Conservation (phyloP, 1,139 yeast genomes). For the Lodderomyces elongisporus region DNA sequence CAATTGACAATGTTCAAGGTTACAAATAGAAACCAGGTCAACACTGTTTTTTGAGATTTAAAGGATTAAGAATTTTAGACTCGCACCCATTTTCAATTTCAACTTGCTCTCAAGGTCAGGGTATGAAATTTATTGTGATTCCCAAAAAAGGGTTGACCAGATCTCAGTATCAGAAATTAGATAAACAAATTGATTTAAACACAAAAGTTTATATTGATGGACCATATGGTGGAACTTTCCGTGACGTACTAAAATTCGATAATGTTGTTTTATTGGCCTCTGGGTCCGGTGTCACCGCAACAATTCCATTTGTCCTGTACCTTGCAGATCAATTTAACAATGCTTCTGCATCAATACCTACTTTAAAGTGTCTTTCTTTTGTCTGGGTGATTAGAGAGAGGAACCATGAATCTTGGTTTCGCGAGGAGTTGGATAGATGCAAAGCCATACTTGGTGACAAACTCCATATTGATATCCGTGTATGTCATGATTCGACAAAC, state of each 20-base stretch:
- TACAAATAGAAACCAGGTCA: conserved; percentile 57
- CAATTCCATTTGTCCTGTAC: conserved; percentile 42
- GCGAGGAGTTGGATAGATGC: conserved; percentile 33
- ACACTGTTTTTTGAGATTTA: conserved; percentile 51
- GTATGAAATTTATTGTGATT: conserved; percentile 46
- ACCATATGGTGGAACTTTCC: conserved; percentile 56
- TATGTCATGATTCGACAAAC: conserved; percentile 10
- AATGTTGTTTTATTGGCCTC: conserved; percentile 39
- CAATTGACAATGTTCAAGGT: conserved; percentile 33
- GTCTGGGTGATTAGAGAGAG: conserved; percentile 44
- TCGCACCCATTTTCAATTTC: conserved; percentile 65
- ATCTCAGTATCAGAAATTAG: conserved; percentile 24
- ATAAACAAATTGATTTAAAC: conserved; percentile 17
- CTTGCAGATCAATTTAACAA: conserved; percentile 5
- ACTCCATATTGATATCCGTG: conserved; percentile 26
- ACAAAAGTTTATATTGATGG: conserved; percentile 51
- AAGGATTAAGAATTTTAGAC: conserved; percentile 43
- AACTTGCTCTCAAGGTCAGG: conserved; percentile 15
- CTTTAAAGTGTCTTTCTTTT: conserved; percentile 29
- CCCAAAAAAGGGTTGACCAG: conserved; percentile 51
- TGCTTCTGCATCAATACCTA: conserved; percentile 12
- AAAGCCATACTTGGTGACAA: conserved; percentile 19
- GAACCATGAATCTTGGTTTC: conserved; percentile 43
- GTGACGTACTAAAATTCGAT: conserved; percentile 49
- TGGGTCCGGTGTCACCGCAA: conserved; percentile 56